Conservation (phyloP, 352 stramenopile genomes). For the Peronospora destructor region DNA sequence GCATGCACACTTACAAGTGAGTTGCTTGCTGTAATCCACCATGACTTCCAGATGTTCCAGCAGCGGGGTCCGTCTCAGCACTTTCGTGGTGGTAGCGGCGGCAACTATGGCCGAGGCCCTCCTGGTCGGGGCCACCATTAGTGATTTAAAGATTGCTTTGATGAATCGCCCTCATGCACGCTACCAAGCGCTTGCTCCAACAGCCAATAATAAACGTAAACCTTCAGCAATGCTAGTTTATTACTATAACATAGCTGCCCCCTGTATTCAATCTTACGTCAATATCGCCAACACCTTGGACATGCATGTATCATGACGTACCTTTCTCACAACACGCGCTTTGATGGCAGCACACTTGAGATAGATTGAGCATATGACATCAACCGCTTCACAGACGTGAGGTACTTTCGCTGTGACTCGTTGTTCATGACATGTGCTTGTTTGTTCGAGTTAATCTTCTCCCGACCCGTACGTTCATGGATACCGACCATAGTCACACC, state of each 20-base stretch:
- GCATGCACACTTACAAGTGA: conserved; percentile 62
- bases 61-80: conserved; percentile 20
- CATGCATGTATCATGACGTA: background rate
- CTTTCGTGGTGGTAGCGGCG: conserved; percentile 17
- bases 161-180: conserved; percentile 1
- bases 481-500: conserved; percentile 99
- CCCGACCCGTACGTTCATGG: conserved; percentile 91
- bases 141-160: background rate
- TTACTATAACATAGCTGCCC: background rate
- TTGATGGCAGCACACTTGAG: conserved; percentile 76
- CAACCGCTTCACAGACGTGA: conserved; percentile 96
- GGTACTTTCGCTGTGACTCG: conserved; percentile 96
- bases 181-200: background rate
- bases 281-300: background rate
- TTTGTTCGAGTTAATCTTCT: conserved; percentile 96
- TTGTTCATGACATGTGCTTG: conserved; percentile 99
- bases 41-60: conserved; percentile 69
- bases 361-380: conserved; percentile 95
- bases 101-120: conserved; percentile 23
- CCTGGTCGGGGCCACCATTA: conserved; percentile 22
- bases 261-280: background rate
- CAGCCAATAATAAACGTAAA: conserved; percentile 12
- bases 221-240: conserved; percentile 2
- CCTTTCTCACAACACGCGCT: conserved; percentile 57
- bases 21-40: conserved; percentile 63